These are phyloP conservation scores for Grigorovia humatica DNA, from an alignment of 805 yeast species.

Conservation along the genomic window DNA sequence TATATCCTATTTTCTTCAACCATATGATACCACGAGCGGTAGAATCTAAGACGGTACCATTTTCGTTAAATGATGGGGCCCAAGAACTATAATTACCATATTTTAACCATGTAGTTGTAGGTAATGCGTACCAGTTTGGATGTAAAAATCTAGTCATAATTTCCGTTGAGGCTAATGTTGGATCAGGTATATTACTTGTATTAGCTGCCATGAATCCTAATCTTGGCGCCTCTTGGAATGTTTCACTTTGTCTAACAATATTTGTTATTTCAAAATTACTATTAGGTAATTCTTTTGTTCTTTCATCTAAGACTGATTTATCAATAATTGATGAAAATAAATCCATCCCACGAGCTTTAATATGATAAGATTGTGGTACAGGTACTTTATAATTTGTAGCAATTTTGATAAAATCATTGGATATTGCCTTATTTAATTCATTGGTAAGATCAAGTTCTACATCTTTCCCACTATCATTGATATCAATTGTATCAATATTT, in stretches of 20 bases:
- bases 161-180: constrained; percentile 41
- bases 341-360: constrained; percentile 58
- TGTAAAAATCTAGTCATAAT: constrained; percentile 45
- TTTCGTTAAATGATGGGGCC: constrained; percentile 59
- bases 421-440: constrained; percentile 32
- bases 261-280: constrained; percentile 52
- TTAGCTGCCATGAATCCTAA: constrained; percentile 39
- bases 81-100: constrained; percentile 41
- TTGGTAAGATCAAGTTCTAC: constrained; percentile 12
- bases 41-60: constrained; percentile 42
- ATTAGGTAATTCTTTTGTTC: constrained; percentile 58
- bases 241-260: constrained; percentile 44
- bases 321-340: constrained; percentile 65
- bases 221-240: constrained; percentile 31
- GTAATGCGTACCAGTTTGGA: constrained; percentile 55
- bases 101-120: constrained; percentile 57
- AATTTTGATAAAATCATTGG: constrained; percentile 52
- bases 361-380: constrained; percentile 55
- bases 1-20: constrained; percentile 44
- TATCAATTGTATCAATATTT: constrained; percentile 5
- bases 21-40: constrained; percentile 42
- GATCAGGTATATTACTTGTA: constrained; percentile 37
- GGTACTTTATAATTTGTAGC: constrained; percentile 40
- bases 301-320: constrained; percentile 65
- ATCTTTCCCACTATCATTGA: constrained; percentile 5